Percentiles rank a stretch among this genome's conserved stretches.
phyloP scores from a whole-genome alignment of 306 rosid species.

The Ceratonia siliqua region DNA sequence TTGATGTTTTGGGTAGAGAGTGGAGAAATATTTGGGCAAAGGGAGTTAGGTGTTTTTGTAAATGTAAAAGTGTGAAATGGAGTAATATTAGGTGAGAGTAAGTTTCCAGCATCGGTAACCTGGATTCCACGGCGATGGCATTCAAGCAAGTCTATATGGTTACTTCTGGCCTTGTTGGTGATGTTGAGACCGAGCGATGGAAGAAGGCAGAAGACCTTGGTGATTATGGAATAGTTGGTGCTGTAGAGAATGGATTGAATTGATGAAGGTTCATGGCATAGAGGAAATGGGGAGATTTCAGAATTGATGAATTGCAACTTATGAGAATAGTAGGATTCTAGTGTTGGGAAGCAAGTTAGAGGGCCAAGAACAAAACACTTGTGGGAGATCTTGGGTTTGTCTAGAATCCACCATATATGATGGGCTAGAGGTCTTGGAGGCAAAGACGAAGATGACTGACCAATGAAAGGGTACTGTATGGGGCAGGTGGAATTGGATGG shows the following conservation, averaged over 20 bases:
- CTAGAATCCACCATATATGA: not conserved
- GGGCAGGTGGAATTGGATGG: too few relatives aligned
- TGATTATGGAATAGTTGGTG: not conserved
- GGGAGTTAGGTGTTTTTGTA: too few relatives aligned
- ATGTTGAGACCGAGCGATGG: conserved; percentile 32
- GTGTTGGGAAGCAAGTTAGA: not conserved
- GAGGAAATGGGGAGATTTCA: conserved; percentile 28
- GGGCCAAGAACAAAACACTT: conserved; percentile 31
- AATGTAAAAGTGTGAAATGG: too few relatives aligned
- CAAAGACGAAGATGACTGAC: too few relatives aligned
- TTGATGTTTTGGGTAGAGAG: too few relatives aligned
- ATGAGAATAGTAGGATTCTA: not conserved
- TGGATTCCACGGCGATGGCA: conserved; percentile 38
- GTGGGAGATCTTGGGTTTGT: conserved; percentile 8
- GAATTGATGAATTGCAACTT: conserved; percentile 30
- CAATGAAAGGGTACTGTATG: too few relatives aligned
- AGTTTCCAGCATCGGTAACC: conserved; percentile 7
- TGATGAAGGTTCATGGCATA: not conserved
- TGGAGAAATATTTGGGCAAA: too few relatives aligned
- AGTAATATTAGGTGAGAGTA: too few relatives aligned
- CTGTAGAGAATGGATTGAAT: conserved; percentile 14
- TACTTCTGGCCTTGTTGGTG: conserved; percentile 27
- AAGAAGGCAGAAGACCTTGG: conserved; percentile 15
- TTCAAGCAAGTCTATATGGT: conserved; percentile 43
- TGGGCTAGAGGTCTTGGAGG: not conserved